Evolutionary conservation across 495 filamentous ascomycete species (phyloP), one percentile per base, ranked within the genome.

Genomic region (Penicillium ochrochloron): DNA sequence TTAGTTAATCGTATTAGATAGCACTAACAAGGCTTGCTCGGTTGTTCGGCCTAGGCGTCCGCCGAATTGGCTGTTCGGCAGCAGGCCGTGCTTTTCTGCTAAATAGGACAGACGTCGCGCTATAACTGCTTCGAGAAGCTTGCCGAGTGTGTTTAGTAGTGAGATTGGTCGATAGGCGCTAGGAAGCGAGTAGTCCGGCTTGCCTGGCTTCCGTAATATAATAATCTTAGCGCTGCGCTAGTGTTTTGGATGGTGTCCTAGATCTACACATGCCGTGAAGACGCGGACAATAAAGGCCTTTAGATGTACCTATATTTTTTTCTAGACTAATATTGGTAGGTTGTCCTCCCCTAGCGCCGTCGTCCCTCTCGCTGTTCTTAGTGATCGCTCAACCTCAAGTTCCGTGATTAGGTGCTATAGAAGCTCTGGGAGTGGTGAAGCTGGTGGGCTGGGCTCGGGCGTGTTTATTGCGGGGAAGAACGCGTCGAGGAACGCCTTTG

Each of bases 101-200:
- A 59, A 27, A 55, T 62, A 74, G 4, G 50, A 67, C 5, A 73
- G 58, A 10, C 73, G 37, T 51, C 56, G 35, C 10, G 68, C 73
- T 27, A 73, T 62, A 2, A 75, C 67, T 23, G 65, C 64, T 39
- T 76, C 71, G 1, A 76, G 65, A 0, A 73, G 39, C 56, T 76
- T 76, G 14, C 68, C 65, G 0, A 76, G 63, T 17, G 69, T 74
- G 54, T 73, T 76, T 0, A 76, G 66, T 0, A 75, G 67, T 27
- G 67, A 67, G 33, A 76, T 76, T 17, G 66, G 69, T 21, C 66
- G 69, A 14, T 74, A 74, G 15, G 60, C 62, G 14, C 62, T 44
- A 1, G 67, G 67, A 0, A 39, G 7, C 34, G 66, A 59, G 57
- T 75, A 75, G 23, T 75, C 67, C 5, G 57, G 41, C 42, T 75